phyloP scores from a whole-genome alignment of 2,329 filamentous ascomycete genomes.

The Thelonectria olida region DNA sequence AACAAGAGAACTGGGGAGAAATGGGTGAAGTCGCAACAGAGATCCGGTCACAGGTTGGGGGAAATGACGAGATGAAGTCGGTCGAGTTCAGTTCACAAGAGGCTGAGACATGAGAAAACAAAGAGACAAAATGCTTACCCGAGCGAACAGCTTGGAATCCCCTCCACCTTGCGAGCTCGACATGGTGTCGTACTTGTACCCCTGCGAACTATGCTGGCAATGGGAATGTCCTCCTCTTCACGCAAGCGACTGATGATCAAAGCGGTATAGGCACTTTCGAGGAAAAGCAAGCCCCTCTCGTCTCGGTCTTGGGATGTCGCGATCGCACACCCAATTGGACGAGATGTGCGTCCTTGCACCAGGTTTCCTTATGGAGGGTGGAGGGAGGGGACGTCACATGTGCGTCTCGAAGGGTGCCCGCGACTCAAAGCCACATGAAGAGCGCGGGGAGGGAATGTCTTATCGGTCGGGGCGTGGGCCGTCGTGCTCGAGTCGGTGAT shows the following conservation, averaged over 20 bases:
- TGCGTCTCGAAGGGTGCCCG: constrained; percentile 30
- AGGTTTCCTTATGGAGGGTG: constrained; percentile 35
- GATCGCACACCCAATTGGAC: constrained; percentile 38
- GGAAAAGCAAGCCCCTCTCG: constrained; percentile 38
- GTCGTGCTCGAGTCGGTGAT: constrained; percentile 15
- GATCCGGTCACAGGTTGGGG: constrained; percentile 12
- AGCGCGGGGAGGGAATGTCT: constrained; percentile 18
- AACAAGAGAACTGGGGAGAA: neutral
- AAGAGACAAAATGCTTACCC: constrained; percentile 68
- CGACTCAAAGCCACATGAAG: constrained; percentile 28
- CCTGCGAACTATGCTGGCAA: constrained; percentile 28
- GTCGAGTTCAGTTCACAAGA: constrained; percentile 24
- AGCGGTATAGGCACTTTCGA: constrained; percentile 35
- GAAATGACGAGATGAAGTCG: constrained; percentile 14
- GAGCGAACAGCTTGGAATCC: constrained; percentile 99
- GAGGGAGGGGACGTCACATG: constrained; percentile 41
- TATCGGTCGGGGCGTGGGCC: constrained; percentile 22
- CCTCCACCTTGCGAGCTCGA: constrained; percentile 72
- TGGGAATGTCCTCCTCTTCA: constrained; percentile 24
- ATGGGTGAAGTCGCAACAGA: constrained; percentile 1
- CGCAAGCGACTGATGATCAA: constrained; percentile 26
- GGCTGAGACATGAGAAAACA: constrained; percentile 28
- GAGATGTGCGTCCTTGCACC: constrained; percentile 27
- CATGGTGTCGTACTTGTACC: constrained; percentile 55
- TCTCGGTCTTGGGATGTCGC: constrained; percentile 23